phyloP scores from a whole-genome alignment of 768 basidiomycete species.

The Tremella mesenterica region DNA sequence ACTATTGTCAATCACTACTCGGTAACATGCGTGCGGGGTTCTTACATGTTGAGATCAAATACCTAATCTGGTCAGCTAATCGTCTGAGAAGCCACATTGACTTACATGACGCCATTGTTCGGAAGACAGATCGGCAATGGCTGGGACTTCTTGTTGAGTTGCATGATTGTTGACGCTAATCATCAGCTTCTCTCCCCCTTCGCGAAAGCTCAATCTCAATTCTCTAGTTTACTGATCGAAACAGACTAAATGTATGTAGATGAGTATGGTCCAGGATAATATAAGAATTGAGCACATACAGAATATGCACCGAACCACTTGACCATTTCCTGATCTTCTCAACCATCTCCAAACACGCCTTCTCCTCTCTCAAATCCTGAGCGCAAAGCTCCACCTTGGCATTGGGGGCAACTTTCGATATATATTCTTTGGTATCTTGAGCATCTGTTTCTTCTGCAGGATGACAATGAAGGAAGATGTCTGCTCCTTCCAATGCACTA shows the following conservation, averaged over 20 bases:
- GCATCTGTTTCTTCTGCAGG: conserved; percentile 48
- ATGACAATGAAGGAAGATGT: conserved; percentile 27
- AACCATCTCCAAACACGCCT: conserved; percentile 46
- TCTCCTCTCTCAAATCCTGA: conserved; percentile 47
- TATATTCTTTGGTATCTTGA: conserved; percentile 43
- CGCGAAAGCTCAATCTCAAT: no score
- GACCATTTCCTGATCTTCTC: conserved; percentile 46
- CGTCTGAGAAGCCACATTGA: conserved; percentile 34
- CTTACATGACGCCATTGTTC: conserved; percentile 50
- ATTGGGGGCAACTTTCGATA: conserved; percentile 47
- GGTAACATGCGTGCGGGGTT: neutral
- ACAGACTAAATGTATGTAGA: no score
- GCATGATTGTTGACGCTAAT: conserved; percentile 49
- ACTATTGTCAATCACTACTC: neutral
- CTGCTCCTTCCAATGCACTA: conserved; percentile 38
- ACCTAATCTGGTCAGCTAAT: conserved; percentile 1
- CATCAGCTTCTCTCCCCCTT: neutral
- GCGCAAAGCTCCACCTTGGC: conserved; percentile 46
- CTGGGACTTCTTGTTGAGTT: conserved; percentile 47
- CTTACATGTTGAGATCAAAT: conserved; percentile 27
- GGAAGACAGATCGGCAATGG: conserved; percentile 44
- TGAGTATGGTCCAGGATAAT: neutral
- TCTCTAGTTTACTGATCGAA: no score
- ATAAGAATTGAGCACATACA: conserved; percentile 38
- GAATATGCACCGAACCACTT: conserved; percentile 43